phyloP scores from a whole-genome alignment of 768 basidiomycete species.

The Leccinum barrowsii region DNA sequence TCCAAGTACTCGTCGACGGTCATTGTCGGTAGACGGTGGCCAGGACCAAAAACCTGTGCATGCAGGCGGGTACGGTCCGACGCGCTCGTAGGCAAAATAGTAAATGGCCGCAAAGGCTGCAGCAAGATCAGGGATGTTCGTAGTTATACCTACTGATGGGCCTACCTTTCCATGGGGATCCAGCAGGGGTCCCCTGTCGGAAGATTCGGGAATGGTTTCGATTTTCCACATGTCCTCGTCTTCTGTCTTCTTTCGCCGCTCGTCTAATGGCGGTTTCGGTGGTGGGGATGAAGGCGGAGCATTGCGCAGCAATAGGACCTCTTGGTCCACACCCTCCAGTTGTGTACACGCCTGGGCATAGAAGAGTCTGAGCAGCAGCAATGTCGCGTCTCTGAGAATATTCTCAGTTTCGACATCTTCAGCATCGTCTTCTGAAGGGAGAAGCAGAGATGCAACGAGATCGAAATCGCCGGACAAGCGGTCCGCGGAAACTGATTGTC shows the following conservation, averaged over 20 bases:
- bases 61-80: conserved; percentile 70
- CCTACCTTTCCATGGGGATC: conserved; percentile 75
- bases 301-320: conserved; percentile 61
- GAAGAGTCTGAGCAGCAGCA: conserved; percentile 70
- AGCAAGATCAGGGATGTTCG: conserved; percentile 1
- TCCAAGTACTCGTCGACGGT: conserved; percentile 91
- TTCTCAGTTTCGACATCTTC: conserved; percentile 62
- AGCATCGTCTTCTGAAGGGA: conserved; percentile 36
- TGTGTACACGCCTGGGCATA: conserved; percentile 69
- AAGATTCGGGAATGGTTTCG: conserved; percentile 48
- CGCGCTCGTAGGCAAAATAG: conserved; percentile 74
- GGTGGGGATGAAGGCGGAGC: conserved; percentile 43
- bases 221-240: conserved; percentile 68
- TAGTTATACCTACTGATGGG: not conserved
- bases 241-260: conserved; percentile 37
- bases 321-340: conserved; percentile 65
- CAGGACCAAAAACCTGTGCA: conserved; percentile 79
- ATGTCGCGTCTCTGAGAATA: conserved; percentile 57
- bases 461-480: conserved; percentile 51
- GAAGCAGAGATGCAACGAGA: conserved; percentile 61
- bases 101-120: conserved; percentile 89
- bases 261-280: conserved; percentile 30
- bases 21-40: conserved; percentile 90
- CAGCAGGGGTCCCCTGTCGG: conserved; percentile 61
- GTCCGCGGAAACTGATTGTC: conserved; percentile 35